phyloP scores from a whole-genome alignment of 768 basidiomycete genomes.

The Amanita phalloides region DNA sequence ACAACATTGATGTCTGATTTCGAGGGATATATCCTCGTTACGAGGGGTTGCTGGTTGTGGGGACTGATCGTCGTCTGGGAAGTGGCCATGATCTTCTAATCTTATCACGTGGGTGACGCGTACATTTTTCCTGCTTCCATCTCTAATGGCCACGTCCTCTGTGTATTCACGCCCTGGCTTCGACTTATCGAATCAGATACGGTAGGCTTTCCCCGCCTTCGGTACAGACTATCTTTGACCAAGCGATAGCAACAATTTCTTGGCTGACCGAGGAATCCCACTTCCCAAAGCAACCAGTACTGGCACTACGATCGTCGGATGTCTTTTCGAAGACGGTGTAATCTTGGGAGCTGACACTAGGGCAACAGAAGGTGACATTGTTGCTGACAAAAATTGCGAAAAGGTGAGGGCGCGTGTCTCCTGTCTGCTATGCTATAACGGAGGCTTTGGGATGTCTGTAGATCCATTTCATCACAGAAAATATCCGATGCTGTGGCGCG shows the following conservation, averaged over 20 bases:
- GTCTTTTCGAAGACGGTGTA: conserved; percentile 86
- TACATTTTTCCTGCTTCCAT: neutral
- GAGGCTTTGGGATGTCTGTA: neutral
- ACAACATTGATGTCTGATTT: conserved; percentile 46
- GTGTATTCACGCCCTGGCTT: conserved; percentile 51
- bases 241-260: conserved; percentile 53
- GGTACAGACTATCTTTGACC: neutral
- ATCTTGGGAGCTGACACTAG: conserved; percentile 94
- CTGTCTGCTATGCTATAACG: neutral
- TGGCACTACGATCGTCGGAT: conserved; percentile 97
- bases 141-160: conserved; percentile 34
- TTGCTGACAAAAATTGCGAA: conserved; percentile 99
- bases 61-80: conserved; percentile 78
- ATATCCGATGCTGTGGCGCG: conserved; percentile 95
- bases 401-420: conserved; percentile 46
- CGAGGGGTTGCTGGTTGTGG: conserved; percentile 61
- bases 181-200: conserved; percentile 65
- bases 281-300: conserved; percentile 84
- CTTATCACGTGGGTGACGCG: conserved; percentile 5
- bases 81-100: conserved; percentile 22
- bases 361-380: conserved; percentile 89
- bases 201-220: conserved; percentile 27
- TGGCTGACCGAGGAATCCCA: conserved; percentile 58
- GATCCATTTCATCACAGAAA: conserved; percentile 93
- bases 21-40: conserved; percentile 57